A percentile compares a stretch with the other conserved stretches of the same genome.
phyloP scores from a whole-genome alignment of 2,329 filamentous ascomycete genomes.

The Phaeophleospora eucalypticola region DNA sequence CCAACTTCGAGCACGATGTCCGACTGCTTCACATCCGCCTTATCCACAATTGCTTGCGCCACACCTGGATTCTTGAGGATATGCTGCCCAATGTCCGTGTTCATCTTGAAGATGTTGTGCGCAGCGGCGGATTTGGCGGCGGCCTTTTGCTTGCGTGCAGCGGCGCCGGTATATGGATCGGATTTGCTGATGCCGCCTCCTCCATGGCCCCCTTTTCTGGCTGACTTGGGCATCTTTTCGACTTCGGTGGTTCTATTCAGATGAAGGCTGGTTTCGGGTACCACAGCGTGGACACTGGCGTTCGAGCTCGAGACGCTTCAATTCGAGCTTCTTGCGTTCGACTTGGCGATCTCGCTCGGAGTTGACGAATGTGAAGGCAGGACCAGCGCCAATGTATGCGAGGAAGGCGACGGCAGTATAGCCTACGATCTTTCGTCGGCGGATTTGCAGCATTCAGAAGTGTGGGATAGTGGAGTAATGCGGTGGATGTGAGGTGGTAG shows the following conservation, averaged over 20 bases:
- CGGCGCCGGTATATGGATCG: constrained; percentile 44
- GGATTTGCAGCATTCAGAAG: neutral
- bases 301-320: neutral
- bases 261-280: neutral
- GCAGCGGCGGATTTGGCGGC: constrained; percentile 36
- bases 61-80: constrained; percentile 91
- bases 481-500: too few relatives aligned
- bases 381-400: neutral
- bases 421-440: neutral
- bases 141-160: constrained; percentile 39
- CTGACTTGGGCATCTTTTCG: constrained; percentile 43
- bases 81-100: constrained; percentile 83
- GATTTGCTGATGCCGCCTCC: constrained; percentile 34
- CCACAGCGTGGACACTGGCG: neutral
- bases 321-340: neutral
- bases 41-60: constrained; percentile 75
- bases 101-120: constrained; percentile 97
- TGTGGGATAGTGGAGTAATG: too few relatives aligned
- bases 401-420: neutral
- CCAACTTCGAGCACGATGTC: constrained; percentile 89
- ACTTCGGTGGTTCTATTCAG: neutral
- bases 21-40: constrained; percentile 84
- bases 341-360: neutral
- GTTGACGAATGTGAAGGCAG: neutral
- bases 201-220: constrained; percentile 32